Percentiles rank a stretch among this genome's conserved stretches.
Evolutionary conservation across 768 basidiomycete genomes (phyloP).

Genomic region (Tricholoma sp.): DNA sequence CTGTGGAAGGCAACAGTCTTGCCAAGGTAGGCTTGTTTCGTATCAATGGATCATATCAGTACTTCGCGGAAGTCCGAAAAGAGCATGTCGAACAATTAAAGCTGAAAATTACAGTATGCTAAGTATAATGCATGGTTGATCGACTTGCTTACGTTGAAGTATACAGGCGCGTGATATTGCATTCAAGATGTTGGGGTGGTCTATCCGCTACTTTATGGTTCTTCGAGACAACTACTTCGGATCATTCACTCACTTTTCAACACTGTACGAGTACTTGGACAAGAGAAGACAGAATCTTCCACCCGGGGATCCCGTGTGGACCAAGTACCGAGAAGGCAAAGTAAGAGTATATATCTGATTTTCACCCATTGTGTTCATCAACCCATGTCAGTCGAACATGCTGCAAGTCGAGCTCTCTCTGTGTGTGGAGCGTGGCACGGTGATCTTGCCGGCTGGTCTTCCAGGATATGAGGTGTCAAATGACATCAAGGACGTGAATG

Average conservation of each 20-base stretch:
- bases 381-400: constrained; percentile 60
- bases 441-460: constrained; percentile 64
- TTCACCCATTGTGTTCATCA: not conserved
- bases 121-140: not conserved
- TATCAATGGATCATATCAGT: constrained; percentile 69
- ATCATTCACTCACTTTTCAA: constrained; percentile 88
- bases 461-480: constrained; percentile 49
- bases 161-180: constrained; percentile 47
- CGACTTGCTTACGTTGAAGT: not conserved
- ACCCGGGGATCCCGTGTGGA: constrained; percentile 75
- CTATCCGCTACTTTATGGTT: constrained; percentile 82
- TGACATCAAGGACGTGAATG: constrained; percentile 20
- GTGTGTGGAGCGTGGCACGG: constrained; percentile 41
- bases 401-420: constrained; percentile 71
- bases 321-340: constrained; percentile 77
- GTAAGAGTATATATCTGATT: constrained; percentile 33
- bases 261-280: constrained; percentile 78
- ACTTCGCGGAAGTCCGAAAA: constrained; percentile 58
- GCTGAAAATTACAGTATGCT: constrained; percentile 56
- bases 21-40: constrained; percentile 52
- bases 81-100: constrained; percentile 78
- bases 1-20: constrained; percentile 54
- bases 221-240: constrained; percentile 94
- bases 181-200: constrained; percentile 82
- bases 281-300: constrained; percentile 52